phyloP scores from a whole-genome alignment of 495 filamentous ascomycete species.

The Penicillium angulare region DNA sequence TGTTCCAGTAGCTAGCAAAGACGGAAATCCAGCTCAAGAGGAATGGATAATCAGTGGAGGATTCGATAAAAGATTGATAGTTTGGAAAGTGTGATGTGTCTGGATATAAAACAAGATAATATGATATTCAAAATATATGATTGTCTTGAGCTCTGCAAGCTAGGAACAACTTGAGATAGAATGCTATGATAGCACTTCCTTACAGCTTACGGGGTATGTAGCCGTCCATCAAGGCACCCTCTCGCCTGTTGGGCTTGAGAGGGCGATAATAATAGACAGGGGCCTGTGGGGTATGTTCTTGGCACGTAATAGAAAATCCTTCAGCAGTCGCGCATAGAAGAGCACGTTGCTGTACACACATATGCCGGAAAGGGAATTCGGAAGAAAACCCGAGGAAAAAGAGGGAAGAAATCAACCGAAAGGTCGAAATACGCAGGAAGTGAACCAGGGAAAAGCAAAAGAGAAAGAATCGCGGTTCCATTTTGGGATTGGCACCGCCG shows the following conservation, averaged over 20 bases:
- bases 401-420: not conserved
- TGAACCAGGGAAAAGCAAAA: constrained; percentile 1
- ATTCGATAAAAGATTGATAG: constrained; percentile 62
- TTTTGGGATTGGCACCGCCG: constrained; percentile 22
- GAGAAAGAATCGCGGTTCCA: constrained; percentile 11
- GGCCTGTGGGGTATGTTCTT: constrained; percentile 62
- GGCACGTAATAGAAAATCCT: constrained; percentile 92
- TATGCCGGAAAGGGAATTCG: constrained; percentile 65
- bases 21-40: constrained; percentile 22
- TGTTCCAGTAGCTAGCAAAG: constrained; percentile 36
- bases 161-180: too few relatives aligned
- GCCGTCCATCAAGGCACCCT: constrained; percentile 87
- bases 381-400: constrained; percentile 11
- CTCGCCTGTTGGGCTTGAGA: constrained; percentile 53
- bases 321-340: constrained; percentile 82
- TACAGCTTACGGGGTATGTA: constrained; percentile 54
- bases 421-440: not conserved
- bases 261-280: constrained; percentile 89
- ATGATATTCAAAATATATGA: constrained; percentile 1
- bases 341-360: constrained; percentile 98
- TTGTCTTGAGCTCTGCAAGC: too few relatives aligned
- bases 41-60: constrained; percentile 68
- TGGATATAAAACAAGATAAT: too few relatives aligned
- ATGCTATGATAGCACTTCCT: constrained; percentile 9
- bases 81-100: constrained; percentile 55